Evolutionary conservation across 148 eudicot species (phyloP), one percentile per base, ranked within the genome.

Genomic region (Euryodendron excelsum): DNA sequence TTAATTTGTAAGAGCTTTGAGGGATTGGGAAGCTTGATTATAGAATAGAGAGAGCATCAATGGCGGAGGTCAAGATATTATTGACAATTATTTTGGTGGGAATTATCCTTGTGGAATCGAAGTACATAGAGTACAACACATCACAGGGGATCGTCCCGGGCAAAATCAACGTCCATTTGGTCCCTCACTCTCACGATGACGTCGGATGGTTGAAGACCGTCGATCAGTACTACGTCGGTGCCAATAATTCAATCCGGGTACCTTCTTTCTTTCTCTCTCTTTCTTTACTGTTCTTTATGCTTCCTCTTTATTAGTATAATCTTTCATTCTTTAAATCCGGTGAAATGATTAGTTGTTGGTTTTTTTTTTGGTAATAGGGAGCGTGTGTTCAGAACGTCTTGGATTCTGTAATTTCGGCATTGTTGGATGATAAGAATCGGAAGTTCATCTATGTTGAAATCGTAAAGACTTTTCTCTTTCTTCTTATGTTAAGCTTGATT

Each of bases 161-260:
- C 3, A 91, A 89, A 74, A 75, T 89, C 50, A 91, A 91, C 78
- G 96, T 91, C 47, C 96, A 91, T 84, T 84, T 91, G 86, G 96
- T 91, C 0, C 93, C 96, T 86, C 96, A 91, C 69, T 83, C 96
- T 10, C 96, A 91, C 69, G 96, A 91, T 58, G 96, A 91, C 78
- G 96, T 91, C 72, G 96, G 96, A 2, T 91, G 96, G 96, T 84
- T 91, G 81, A 91, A 91, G 87, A 91, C 95, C 60, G 82, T 89
- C 68, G 91, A 89, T 85, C 95, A 91, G 82, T 91, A 91, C 82
- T 91, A 82, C 41, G 76, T 87, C 69, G 95, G 95, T 56, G 87
- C 87, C 76, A 89, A 91, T 61, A 91, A 91, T 70, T 80, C 93
- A 8, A 91, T 91, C 61, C 64, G 89, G 90, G 95, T 91, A 50